A percentile compares a stretch with the other conserved stretches of the same genome.
These are phyloP conservation scores for Chaetomium tenue DNA, from an alignment of 495 filamentous ascomycete species.

Conservation along the genomic window DNA sequence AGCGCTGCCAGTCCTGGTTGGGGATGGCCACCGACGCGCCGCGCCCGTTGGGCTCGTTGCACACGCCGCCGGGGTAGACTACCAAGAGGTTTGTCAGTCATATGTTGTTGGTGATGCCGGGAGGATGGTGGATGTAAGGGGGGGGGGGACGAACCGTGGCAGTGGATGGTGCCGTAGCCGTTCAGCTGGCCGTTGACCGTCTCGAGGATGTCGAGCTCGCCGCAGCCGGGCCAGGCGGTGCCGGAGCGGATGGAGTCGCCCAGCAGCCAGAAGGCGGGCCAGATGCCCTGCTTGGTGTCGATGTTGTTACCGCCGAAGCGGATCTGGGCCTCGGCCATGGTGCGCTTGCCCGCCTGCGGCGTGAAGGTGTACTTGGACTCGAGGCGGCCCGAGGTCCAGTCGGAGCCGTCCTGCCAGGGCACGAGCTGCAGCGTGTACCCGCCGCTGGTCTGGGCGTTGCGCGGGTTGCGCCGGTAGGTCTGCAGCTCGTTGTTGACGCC, in stretches of 20 bases:
- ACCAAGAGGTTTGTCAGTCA: not conserved
- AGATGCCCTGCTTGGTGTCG: slow-evolving; percentile 49
- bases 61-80: slow-evolving; percentile 43
- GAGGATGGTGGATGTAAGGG: not conserved
- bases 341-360: slow-evolving; percentile 38
- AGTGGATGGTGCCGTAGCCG: slow-evolving; percentile 51
- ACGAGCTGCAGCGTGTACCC: slow-evolving; percentile 47
- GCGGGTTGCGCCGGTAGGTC: slow-evolving; percentile 39
- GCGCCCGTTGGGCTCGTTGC: slow-evolving; percentile 49
- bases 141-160: slow-evolving; percentile 26
- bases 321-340: slow-evolving; percentile 45
- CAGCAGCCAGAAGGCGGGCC: slow-evolving; percentile 57
- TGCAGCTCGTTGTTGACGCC: slow-evolving; percentile 48
- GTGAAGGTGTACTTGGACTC: slow-evolving; percentile 49
- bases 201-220: slow-evolving; percentile 54
- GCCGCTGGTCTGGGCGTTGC: slow-evolving; percentile 46
- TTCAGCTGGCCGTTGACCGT: slow-evolving; percentile 46
- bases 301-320: slow-evolving; percentile 43
- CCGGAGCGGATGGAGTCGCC: slow-evolving; percentile 44
- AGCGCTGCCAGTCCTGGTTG: slow-evolving; percentile 49
- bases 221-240: slow-evolving; percentile 47
- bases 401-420: slow-evolving; percentile 38
- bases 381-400: slow-evolving; percentile 52
- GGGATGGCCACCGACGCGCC: slow-evolving; percentile 34
- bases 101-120: not conserved